These are phyloP conservation scores for Microbotryum lychnidis-dioicae DNA, from an alignment of 1,284 basidiomycete species.

Conservation along the genomic window DNA sequence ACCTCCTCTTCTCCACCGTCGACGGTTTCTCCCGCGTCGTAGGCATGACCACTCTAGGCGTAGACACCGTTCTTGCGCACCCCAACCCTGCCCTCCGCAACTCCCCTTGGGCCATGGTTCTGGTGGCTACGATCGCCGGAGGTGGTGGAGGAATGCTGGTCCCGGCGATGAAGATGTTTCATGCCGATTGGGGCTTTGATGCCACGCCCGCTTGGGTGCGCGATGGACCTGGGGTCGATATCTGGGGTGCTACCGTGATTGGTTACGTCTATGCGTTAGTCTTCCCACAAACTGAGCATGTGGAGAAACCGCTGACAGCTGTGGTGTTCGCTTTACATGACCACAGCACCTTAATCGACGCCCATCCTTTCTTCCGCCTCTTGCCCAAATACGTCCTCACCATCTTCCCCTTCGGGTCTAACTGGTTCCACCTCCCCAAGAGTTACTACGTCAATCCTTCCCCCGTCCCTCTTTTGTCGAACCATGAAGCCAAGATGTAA, in stretches of 20 bases:
- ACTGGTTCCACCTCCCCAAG: constrained; percentile 23
- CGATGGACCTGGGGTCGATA: constrained; percentile 23
- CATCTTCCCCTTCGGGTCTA: constrained; percentile 12
- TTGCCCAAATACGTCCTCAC: constrained; percentile 17
- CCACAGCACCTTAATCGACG: constrained; percentile 29
- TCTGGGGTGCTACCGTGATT: constrained; percentile 29
- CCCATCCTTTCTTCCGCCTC: constrained; percentile 29
- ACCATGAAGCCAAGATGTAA: constrained; percentile 29
- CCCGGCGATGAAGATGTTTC: constrained; percentile 22
- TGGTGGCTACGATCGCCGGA: constrained; percentile 26
- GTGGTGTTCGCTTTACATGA: background rate
- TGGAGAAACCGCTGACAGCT: background rate
- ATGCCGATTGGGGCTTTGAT: constrained; percentile 27
- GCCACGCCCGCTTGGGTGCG: constrained; percentile 23
- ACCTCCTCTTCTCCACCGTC: constrained; percentile 25
- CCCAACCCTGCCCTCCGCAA: constrained; percentile 24
- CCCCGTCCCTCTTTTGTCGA: constrained; percentile 9
- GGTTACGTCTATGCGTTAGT: constrained; percentile 31
- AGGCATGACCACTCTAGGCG: constrained; percentile 32
- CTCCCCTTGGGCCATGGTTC: constrained; percentile 29
- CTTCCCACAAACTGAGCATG: background rate
- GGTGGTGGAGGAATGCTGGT: constrained; percentile 30
- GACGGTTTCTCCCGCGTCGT: constrained; percentile 32
- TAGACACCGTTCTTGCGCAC: constrained; percentile 29
- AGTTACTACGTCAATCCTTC: constrained; percentile 14